Percentiles rank a stretch among this genome's conserved stretches.
These are phyloP conservation scores for Linnemannia schmuckeri DNA, from an alignment of 192 early-diverging fungal genomes.

Conservation along the genomic window DNA sequence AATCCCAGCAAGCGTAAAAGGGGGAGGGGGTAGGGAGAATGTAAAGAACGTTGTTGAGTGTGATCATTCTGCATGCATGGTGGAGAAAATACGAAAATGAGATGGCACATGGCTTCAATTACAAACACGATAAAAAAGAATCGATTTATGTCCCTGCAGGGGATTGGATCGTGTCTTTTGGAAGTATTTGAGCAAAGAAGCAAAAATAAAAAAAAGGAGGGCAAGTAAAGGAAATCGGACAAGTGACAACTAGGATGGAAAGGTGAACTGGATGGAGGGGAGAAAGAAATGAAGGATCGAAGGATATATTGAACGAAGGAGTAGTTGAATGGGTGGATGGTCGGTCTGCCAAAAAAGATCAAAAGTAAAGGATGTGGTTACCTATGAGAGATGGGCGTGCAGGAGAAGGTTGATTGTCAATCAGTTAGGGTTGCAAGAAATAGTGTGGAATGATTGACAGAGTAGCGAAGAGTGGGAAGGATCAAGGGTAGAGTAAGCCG, in stretches of 20 bases:
- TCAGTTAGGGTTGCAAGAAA: not conserved
- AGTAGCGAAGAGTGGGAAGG: not conserved
- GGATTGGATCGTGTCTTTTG: too few relatives aligned
- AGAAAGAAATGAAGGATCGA: not conserved
- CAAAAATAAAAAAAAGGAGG: too few relatives aligned
- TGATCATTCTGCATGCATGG: conserved; percentile 12
- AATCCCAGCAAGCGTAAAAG: not conserved
- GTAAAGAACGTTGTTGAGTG: not conserved
- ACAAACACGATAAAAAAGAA: too few relatives aligned
- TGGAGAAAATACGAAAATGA: too few relatives aligned
- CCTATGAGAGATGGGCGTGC: not conserved
- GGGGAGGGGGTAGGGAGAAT: not conserved
- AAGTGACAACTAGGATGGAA: not conserved
- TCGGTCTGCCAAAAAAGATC: not conserved
- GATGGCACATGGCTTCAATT: too few relatives aligned
- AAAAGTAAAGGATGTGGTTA: not conserved
- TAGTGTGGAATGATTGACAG: not conserved
- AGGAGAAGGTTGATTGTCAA: not conserved
- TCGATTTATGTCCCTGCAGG: too few relatives aligned
- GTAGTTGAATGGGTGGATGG: not conserved
- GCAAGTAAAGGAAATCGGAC: too few relatives aligned
- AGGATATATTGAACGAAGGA: not conserved
- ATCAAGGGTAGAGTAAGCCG: not conserved
- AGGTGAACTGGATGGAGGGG: not conserved
- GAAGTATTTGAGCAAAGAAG: too few relatives aligned